Base-by-base conservation (phyloP, 257 asterid species). In the Jacaranda mimosifolia region DNA sequence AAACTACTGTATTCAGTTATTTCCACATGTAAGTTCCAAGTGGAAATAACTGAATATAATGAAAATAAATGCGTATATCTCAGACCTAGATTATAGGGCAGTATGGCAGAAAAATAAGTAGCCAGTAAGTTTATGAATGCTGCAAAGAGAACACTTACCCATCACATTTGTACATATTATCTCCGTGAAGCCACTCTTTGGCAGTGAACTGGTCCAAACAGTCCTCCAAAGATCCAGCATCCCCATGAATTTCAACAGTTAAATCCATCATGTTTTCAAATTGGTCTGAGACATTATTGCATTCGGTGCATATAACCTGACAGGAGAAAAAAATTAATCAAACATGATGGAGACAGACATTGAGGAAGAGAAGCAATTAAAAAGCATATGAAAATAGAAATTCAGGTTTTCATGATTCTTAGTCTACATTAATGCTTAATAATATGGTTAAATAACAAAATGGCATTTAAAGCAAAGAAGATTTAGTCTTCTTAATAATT, bases 181-280 rank as follows among this genome's bases (percentile, higher is more conserved):
- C 99, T 57, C 99, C 99, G 82, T 93, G 96, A 85, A 96, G 99
- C 87, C 87, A 35, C 80, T 96, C 99, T 85, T 84, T 87, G 42
- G 94, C 93, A 8, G 99, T 96, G 89, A 93, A 93, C 84, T 96
- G 98, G 75, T 96, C 96, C 88, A 96, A 86, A 86, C 99, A 96
- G 85, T 93, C 96, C 88, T 93, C 98, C 88, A 96, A 81, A 71
- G 99, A 93, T 77, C 84, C 92, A 83, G 96, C 97, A 85, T 93
- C 97, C 67, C 99, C 99, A 43, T 96, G 97, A 84, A 96, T 96
- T 86, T 96, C 99, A 77, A 96, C 99, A 57, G 97, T 96, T 86
- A 96, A 91, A 87, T 96, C 99, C 99, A 96, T 93, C 97, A 96
- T 90, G 82, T 91, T 96, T 81, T 96, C 99, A 81, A 86, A 88